These are phyloP conservation scores for Neonectria faginata DNA, from an alignment of 2,329 filamentous ascomycete genomes.

Conservation along the genomic window DNA sequence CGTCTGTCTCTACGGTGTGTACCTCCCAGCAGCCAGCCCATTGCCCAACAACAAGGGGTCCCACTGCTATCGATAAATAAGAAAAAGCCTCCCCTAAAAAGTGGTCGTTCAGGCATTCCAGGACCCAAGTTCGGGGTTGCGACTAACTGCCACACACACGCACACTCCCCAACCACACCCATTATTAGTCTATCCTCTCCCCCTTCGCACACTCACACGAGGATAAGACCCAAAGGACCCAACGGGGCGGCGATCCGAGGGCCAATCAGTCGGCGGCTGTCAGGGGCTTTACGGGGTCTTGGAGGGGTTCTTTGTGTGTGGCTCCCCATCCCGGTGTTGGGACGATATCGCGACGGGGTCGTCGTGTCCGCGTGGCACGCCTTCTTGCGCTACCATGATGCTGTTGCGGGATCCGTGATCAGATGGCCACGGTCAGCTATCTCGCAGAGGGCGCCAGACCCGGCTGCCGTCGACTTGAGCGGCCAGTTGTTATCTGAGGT, in stretches of 20 bases:
- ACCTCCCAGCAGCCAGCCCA: not conserved
- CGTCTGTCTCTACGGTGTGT: not conserved
- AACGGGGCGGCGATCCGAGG: slow-evolving; percentile 15
- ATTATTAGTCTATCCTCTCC: not conserved
- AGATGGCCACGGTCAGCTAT: slow-evolving; percentile 22
- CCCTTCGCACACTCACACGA: slow-evolving; percentile 13
- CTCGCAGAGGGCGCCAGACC: slow-evolving; percentile 19
- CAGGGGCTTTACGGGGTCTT: slow-evolving; percentile 26
- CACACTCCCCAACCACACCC: not conserved
- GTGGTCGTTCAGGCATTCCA: slow-evolving; percentile 7
- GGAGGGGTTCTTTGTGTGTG: slow-evolving; percentile 13
- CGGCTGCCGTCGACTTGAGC: slow-evolving; percentile 12
- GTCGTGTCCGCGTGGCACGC: slow-evolving; percentile 29
- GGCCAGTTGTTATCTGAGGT: slow-evolving; percentile 17
- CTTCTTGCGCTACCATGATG: slow-evolving; percentile 20
- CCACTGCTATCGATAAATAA: not conserved
- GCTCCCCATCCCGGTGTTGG: not conserved
- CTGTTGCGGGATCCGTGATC: slow-evolving; percentile 16
- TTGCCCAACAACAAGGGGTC: not conserved
- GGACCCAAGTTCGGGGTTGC: slow-evolving; percentile 10
- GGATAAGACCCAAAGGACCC: slow-evolving; percentile 20
- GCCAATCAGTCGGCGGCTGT: slow-evolving; percentile 19
- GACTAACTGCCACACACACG: slow-evolving; percentile 18
- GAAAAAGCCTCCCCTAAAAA: not conserved
- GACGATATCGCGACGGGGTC: slow-evolving; percentile 8